Percentiles rank a stretch among this genome's conserved stretches.
phyloP scores from a whole-genome alignment of 805 yeast genomes.

The Candida gorgasii region DNA sequence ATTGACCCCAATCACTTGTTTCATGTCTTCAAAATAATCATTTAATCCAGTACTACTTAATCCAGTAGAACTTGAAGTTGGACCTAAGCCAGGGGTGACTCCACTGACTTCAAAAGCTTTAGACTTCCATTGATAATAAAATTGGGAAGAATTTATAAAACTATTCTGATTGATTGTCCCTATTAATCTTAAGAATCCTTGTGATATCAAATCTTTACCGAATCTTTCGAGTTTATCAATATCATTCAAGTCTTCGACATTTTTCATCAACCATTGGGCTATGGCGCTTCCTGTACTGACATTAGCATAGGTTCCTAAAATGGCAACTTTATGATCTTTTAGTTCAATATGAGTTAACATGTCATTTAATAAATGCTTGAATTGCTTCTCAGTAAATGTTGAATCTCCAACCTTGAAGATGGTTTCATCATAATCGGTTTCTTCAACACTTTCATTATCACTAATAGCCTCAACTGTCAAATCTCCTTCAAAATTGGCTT shows the following conservation, averaged over 20 bases:
- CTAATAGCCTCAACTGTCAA: constrained; percentile 39
- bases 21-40: constrained; percentile 43
- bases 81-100: constrained; percentile 8
- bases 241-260: constrained; percentile 43
- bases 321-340: constrained; percentile 58
- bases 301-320: constrained; percentile 66
- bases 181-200: constrained; percentile 63
- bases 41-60: constrained; percentile 17
- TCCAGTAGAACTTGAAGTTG: constrained; percentile 11
- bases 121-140: constrained; percentile 80
- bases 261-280: constrained; percentile 57
- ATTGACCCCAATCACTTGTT: constrained; percentile 46
- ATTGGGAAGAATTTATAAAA: constrained; percentile 74
- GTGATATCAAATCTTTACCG: constrained; percentile 68
- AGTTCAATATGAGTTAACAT: constrained; percentile 47
- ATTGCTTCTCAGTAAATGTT: constrained; percentile 27
- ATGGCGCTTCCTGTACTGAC: constrained; percentile 63
- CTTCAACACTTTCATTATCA: constrained; percentile 20
- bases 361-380: constrained; percentile 37
- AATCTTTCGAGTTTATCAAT: constrained; percentile 64
- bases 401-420: constrained; percentile 34
- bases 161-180: constrained; percentile 55
- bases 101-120: constrained; percentile 55
- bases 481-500: constrained; percentile 47
- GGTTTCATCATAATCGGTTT: constrained; percentile 21